Evolutionary conservation across 2,329 filamentous ascomycete genomes (phyloP), one percentile per base, ranked within the genome.

Genomic region (Exophiala phaeomuriformis): DNA sequence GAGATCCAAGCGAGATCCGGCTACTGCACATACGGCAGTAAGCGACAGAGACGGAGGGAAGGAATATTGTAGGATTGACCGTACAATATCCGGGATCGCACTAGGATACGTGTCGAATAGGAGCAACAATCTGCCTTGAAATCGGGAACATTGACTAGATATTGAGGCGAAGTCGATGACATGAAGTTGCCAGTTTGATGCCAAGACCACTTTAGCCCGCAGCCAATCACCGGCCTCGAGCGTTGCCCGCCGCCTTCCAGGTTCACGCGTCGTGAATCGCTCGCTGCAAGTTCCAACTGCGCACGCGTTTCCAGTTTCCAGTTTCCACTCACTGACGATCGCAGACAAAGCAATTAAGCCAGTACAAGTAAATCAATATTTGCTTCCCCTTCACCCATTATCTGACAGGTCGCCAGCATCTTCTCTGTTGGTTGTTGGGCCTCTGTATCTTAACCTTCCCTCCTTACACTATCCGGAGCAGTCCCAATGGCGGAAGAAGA

Each of bases 401-500:
- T 19, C 19, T 19, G 19, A 19, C 19, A 19, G 19, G 19, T 19
- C 19, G 19, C 19, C 19, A 19, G 19, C 19, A 19, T 19, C 19
- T 19, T 19, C 19, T 19, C 19, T 19, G 19, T 19, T 19, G 19
- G 19, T 19, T 2, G 19, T 19, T 19, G 19, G 19, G 19, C 19
- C 19, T 19, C 19, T 19, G 19, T 43, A 36, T 36, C 3, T 33
- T 5, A 30, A 35, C 37, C 7, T n/a, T n/a, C 27, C 27, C 27
- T 37, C 19, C 32, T 6, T 44, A 4, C 5, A 12, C n/a, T 7
- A 3, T 10, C n/a, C 30, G 10, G 12, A 10, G 32, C 6, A 49
- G 52, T 9, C n/a, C 35, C n/a, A 29, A 63, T 64, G 62, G 62
- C 61, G 9, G 63, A 64, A 30, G 59, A 62, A 5, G 63, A 64